phyloP scores from a whole-genome alignment of 352 stramenopile genomes.

The Aphanomyces stellatus region DNA sequence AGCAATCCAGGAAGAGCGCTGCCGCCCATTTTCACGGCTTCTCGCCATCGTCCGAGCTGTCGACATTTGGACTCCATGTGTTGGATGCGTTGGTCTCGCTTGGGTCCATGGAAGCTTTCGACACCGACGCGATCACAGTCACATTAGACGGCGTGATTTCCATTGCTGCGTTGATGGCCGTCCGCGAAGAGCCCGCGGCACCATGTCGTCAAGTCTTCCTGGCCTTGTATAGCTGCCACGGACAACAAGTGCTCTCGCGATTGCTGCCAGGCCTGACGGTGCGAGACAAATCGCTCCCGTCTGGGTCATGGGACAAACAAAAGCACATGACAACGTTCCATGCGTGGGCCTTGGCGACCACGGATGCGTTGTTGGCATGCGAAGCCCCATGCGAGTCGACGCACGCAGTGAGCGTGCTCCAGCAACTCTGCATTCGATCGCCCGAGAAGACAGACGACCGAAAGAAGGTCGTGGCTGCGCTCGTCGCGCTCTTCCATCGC shows the following conservation, averaged over 20 bases:
- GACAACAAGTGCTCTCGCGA: conserved; percentile 1
- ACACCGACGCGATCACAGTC: neutral
- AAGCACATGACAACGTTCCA: conserved; percentile 4
- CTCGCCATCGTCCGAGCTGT: neutral
- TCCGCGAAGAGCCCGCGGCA: neutral
- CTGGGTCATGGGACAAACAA: conserved; percentile 1
- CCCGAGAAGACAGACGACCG: conserved; percentile 66
- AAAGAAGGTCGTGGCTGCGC: neutral
- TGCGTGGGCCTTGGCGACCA: conserved; percentile 3
- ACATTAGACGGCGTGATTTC: conserved; percentile 8
- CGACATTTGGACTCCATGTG: neutral
- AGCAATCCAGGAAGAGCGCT: neutral
- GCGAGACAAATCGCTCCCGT: conserved; percentile 6
- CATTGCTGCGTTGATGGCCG: conserved; percentile 7
- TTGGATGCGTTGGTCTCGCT: neutral
- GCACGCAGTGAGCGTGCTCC: conserved; percentile 23
- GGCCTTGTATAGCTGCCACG: neutral
- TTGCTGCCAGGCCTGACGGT: neutral
- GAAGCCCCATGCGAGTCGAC: conserved; percentile 24
- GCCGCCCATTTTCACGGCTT: neutral
- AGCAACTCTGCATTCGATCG: conserved; percentile 70
- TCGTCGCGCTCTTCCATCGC: neutral
- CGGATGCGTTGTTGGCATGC: neutral
- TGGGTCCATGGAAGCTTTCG: neutral
- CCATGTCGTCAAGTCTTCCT: neutral